A percentile compares a stretch with the other conserved stretches of the same genome.
phyloP scores from a whole-genome alignment of 2,329 filamentous ascomycete species.

The Tothia fuscella region DNA sequence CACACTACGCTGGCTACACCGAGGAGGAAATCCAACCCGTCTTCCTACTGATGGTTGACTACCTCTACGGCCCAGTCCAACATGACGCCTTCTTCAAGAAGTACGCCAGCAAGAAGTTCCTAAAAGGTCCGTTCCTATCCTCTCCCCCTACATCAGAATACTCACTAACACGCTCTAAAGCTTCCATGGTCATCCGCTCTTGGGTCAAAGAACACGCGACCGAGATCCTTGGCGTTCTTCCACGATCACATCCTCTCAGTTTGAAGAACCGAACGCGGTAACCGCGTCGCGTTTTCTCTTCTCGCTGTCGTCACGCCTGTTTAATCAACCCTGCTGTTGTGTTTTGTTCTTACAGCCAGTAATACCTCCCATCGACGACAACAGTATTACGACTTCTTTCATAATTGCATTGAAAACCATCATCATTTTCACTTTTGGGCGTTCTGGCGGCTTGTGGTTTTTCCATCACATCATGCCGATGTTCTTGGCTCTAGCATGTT shows the following conservation, averaged over 20 bases:
- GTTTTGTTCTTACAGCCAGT: too few relatives aligned
- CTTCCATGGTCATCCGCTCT: conserved; percentile 78
- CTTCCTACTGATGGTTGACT: conserved; percentile 90
- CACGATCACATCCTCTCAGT: conserved; percentile 6
- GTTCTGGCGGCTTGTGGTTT: too few relatives aligned
- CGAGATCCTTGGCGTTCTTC: conserved; percentile 10
- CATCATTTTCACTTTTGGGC: too few relatives aligned
- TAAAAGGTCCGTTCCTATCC: conserved; percentile 66
- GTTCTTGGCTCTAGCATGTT: too few relatives aligned
- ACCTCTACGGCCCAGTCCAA: conserved; percentile 76
- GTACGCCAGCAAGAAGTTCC: conserved; percentile 97
- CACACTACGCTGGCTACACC: conserved; percentile 85
- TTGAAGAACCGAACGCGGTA: conserved; percentile 7
- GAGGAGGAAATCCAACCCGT: conserved; percentile 90
- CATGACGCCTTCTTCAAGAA: conserved; percentile 99
- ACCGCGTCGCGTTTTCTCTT: neutral
- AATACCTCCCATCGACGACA: too few relatives aligned
- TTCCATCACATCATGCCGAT: too few relatives aligned
- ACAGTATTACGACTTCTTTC: too few relatives aligned
- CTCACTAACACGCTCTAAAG: conserved; percentile 34
- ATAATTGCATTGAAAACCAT: too few relatives aligned
- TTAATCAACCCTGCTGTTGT: too few relatives aligned
- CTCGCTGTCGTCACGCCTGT: too few relatives aligned
- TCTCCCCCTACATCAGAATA: conserved; percentile 13
- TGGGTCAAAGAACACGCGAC: conserved; percentile 73